These are phyloP conservation scores for Stemphylium vesicarium DNA, from an alignment of 2,329 filamentous ascomycete genomes.

Conservation along the genomic window DNA sequence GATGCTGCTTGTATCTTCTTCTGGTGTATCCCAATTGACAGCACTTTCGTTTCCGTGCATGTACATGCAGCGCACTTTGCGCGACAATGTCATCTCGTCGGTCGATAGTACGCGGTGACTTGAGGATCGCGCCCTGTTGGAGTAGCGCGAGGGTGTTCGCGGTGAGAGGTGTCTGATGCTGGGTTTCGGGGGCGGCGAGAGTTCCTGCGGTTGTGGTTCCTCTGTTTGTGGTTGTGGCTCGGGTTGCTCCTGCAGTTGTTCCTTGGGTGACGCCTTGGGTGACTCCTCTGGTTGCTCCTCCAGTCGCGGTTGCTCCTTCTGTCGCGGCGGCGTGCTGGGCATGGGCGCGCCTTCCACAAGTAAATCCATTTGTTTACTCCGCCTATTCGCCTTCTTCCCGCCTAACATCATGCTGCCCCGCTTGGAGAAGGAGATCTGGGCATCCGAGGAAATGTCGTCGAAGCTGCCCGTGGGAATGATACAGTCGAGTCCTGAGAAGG, in stretches of 20 bases:
- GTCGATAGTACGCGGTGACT: constrained; percentile 62
- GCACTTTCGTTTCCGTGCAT: constrained; percentile 65
- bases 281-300: neutral
- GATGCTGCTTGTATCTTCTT: constrained; percentile 28
- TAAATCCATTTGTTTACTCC: constrained; percentile 38
- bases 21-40: constrained; percentile 49
- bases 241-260: neutral
- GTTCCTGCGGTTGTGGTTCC: constrained; percentile 26
- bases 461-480: constrained; percentile 62
- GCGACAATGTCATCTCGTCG: constrained; percentile 68
- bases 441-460: constrained; percentile 58
- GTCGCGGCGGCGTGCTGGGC: constrained; percentile 22
- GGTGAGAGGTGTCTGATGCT: constrained; percentile 37
- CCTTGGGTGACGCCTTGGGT: no score
- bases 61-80: constrained; percentile 69
- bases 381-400: constrained; percentile 56
- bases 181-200: constrained; percentile 24
- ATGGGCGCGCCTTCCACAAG: constrained; percentile 27
- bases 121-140: constrained; percentile 43
- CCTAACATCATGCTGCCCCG: constrained; percentile 65
- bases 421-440: constrained; percentile 64
- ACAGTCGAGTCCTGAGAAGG: constrained; percentile 59
- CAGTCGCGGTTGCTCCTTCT: constrained; percentile 14
- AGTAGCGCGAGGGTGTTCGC: constrained; percentile 47
- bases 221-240: constrained; percentile 8